phyloP scores from a whole-genome alignment of 768 basidiomycete species.

The Pleurotus ostreatus region DNA sequence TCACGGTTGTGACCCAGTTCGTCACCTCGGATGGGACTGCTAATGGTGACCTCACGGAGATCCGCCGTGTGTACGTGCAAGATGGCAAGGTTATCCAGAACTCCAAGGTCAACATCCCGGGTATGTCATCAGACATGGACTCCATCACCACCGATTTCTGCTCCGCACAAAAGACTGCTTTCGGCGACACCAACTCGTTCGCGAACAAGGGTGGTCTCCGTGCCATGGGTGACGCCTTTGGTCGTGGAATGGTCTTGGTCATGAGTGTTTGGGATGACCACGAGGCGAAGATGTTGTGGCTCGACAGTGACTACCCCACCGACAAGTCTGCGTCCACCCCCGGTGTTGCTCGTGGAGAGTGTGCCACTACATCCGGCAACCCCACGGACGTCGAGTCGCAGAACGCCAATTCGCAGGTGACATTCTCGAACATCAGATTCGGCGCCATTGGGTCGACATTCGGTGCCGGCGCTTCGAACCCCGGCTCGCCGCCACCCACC shows the following conservation, averaged over 20 bases:
- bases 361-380: constrained; percentile 32
- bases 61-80: constrained; percentile 41
- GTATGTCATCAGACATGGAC: constrained; percentile 22
- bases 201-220: constrained; percentile 27
- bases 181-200: constrained; percentile 36
- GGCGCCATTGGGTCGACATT: constrained; percentile 35
- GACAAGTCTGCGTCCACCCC: constrained; percentile 15
- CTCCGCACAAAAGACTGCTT: constrained; percentile 27
- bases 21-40: constrained; percentile 25
- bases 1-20: constrained; percentile 44
- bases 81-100: constrained; percentile 38
- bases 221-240: constrained; percentile 21
- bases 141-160: constrained; percentile 39
- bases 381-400: constrained; percentile 31
- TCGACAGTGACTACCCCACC: constrained; percentile 32
- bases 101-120: constrained; percentile 31
- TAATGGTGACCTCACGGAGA: constrained; percentile 32
- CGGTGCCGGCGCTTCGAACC: background rate
- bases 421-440: constrained; percentile 39
- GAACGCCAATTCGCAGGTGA: constrained; percentile 24
- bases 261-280: constrained; percentile 38
- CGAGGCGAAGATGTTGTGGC: constrained; percentile 35
- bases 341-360: constrained; percentile 35
- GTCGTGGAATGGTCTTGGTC: constrained; percentile 32
- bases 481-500: background rate